Evolutionary conservation across 768 basidiomycete genomes (phyloP), one percentile per base, ranked within the genome.

Genomic region (Lactarius pseudohatsudake): DNA sequence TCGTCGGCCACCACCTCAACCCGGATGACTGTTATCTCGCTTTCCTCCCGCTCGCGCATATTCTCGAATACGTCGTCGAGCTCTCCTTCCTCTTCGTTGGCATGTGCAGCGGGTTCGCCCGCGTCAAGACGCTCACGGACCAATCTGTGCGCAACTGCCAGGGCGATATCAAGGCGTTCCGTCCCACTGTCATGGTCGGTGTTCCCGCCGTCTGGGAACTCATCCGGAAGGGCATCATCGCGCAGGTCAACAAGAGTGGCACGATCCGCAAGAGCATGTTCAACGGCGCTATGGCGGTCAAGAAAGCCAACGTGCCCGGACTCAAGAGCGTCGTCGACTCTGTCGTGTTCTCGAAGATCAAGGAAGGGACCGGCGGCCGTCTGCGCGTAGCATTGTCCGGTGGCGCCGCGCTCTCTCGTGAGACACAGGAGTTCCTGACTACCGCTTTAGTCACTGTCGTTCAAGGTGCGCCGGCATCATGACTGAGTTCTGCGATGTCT

Each of bases 131-230:
- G 8, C 84, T 98, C 69, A 98, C 96, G 3, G 96, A 98, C 73
- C 85, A 88, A 2, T 93, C 89, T n/a, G 93, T 96, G 22, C 87
- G 94, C 55, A 89, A 92, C 74, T 90, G 87, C 76, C 84, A 89
- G 65, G 96, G 96, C 58, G 96, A 98, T 74, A 86, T 99, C 72
- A 81, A 82, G 61, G 82, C 87, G 15, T 91, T 97, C 81, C 79
- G 81, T 53, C 96, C 96, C 7, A 83, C 87, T n/a, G 88, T 97
- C 77, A 88, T 98, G 85, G 86, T 93, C 61, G 96, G 94, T 61
- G 96, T 98, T 2, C 96, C 96, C 1, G 92, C 95, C 2, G 91
- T 98, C 0, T 99, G 94, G 94, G 96, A 99, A 78, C 89, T 86
- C 62, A 98, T 98, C 70, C 88, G 96, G 66, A 99, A 99, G 80